Percentiles rank a stretch among this genome's conserved stretches.
Conservation (phyloP, 2,329 filamentous ascomycete species). For the Paracoccidioides lutzii region DNA sequence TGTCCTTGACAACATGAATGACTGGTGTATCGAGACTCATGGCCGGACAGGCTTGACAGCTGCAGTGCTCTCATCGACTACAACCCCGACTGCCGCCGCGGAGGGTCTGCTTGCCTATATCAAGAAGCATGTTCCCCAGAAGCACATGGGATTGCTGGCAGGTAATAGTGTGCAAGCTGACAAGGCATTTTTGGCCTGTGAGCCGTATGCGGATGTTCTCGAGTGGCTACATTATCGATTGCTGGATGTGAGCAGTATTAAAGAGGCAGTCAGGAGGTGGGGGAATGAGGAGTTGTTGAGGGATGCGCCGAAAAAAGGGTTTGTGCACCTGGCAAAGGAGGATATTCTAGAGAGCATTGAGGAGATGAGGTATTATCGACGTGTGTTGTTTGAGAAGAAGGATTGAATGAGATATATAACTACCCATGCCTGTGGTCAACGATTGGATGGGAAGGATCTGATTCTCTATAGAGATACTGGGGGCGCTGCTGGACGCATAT, state of each 20-base stretch:
- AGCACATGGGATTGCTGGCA: constrained; percentile 59
- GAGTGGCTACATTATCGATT: constrained; percentile 80
- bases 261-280: constrained; percentile 82
- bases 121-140: constrained; percentile 53
- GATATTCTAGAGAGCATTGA: constrained; percentile 94
- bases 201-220: constrained; percentile 60
- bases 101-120: constrained; percentile 66
- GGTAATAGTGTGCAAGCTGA: constrained; percentile 93
- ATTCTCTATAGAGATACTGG: too few relatives aligned
- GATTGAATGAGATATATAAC: not conserved
- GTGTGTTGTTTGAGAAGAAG: constrained; percentile 46
- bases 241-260: constrained; percentile 80
- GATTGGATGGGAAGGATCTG: not conserved
- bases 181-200: constrained; percentile 60
- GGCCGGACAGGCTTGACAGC: constrained; percentile 66
- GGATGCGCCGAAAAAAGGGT: constrained; percentile 57
- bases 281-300: constrained; percentile 47
- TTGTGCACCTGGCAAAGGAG: constrained; percentile 66
- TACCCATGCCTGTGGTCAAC: not conserved
- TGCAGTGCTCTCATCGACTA: constrained; percentile 59
- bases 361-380: constrained; percentile 74
- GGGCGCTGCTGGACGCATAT: too few relatives aligned
- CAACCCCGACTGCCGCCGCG: constrained; percentile 60
- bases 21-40: constrained; percentile 80
- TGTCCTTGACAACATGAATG: constrained; percentile 65